phyloP scores from a whole-genome alignment of 1,284 basidiomycete genomes.

The Boletus semigastroideus region DNA sequence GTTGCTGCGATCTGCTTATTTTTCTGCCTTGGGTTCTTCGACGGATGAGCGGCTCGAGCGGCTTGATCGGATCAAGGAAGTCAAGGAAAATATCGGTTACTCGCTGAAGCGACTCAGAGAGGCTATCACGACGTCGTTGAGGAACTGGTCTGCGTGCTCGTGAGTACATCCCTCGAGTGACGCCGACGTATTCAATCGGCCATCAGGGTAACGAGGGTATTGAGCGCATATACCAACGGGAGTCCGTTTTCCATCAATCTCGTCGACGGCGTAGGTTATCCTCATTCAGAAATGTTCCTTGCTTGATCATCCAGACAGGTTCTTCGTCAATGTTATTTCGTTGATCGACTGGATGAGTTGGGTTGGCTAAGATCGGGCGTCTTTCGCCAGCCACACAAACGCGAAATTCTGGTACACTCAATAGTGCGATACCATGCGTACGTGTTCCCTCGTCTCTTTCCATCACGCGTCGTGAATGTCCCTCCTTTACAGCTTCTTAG shows the following conservation, averaged over 20 bases:
- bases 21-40: conserved; percentile 10
- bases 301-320: conserved; percentile 27
- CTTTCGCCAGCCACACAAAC: conserved; percentile 23
- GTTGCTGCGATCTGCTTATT: conserved; percentile 24
- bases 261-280: conserved; percentile 36
- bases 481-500: conserved; percentile 23
- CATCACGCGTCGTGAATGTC: neutral
- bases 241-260: conserved; percentile 41
- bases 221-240: conserved; percentile 36
- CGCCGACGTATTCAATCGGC: neutral
- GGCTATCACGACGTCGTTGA: conserved; percentile 17
- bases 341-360: conserved; percentile 37
- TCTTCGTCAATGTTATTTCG: conserved; percentile 44
- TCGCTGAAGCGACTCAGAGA: conserved; percentile 23
- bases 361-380: conserved; percentile 26
- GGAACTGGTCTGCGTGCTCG: conserved; percentile 34
- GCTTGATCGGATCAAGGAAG: conserved; percentile 25
- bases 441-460: neutral
- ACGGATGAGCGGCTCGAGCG: conserved; percentile 20
- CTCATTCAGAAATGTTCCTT: neutral
- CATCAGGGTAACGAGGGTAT: conserved; percentile 25
- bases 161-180: conserved; percentile 18
- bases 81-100: conserved; percentile 31
- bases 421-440: conserved; percentile 44
- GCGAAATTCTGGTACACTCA: conserved; percentile 31